Evolutionary conservation across 768 basidiomycete species (phyloP).

Genomic region (Chalciporus piperatus): DNA sequence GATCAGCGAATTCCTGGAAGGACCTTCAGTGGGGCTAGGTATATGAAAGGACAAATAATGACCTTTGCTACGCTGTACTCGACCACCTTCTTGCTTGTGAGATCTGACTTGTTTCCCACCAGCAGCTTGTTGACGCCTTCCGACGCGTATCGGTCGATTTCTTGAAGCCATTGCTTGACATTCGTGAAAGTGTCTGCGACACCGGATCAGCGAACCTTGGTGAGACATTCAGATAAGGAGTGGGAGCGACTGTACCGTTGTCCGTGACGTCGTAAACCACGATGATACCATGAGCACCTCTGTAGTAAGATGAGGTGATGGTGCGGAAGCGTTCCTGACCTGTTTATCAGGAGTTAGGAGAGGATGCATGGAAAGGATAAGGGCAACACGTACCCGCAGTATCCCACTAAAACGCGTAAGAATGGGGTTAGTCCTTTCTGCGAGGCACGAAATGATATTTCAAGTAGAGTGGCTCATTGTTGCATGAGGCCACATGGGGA

Average conservation of each 20-base stretch:
- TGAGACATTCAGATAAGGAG: background rate
- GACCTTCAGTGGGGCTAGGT: conserved; percentile 6
- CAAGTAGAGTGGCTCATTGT: background rate
- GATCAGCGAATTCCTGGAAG: conserved; percentile 87
- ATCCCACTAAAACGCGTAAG: conserved; percentile 66
- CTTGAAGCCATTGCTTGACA: conserved; percentile 93
- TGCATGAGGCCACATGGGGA: background rate
- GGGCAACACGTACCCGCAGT: conserved; percentile 71
- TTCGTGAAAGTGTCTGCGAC: conserved; percentile 84
- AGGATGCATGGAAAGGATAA: background rate
- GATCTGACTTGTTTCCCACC: conserved; percentile 98
- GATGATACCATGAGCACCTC: conserved; percentile 97
- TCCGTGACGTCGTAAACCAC: conserved; percentile 99
- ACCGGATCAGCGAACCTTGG: conserved; percentile 6
- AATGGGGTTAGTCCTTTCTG: conserved; percentile 11
- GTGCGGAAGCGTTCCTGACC: conserved; percentile 99
- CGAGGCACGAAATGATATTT: background rate
- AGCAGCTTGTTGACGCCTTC: conserved; percentile 99
- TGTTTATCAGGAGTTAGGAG: conserved; percentile 28
- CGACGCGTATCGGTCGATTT: conserved; percentile 94
- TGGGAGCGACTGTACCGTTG: conserved; percentile 52
- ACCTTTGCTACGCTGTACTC: conserved; percentile 89
- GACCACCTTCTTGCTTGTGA: conserved; percentile 94
- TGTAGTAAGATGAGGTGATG: conserved; percentile 99
- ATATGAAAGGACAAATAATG: conserved; percentile 4